These are phyloP conservation scores for Cyberlindnera maclurae DNA, from an alignment of 805 yeast species.

Conservation along the genomic window DNA sequence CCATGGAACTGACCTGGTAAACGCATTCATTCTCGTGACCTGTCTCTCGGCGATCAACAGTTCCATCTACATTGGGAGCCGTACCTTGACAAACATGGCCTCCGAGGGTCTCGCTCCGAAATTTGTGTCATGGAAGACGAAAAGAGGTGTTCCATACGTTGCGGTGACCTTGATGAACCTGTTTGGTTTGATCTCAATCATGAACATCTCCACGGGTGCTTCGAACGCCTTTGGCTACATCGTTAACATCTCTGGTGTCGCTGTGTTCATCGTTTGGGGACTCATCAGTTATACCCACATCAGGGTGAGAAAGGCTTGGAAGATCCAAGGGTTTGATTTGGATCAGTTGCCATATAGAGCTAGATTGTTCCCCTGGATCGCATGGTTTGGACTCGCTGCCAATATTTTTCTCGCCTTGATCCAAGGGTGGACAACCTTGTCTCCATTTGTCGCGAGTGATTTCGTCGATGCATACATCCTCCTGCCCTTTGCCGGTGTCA, in stretches of 20 bases:
- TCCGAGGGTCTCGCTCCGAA: conserved; percentile 54
- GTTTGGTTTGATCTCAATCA: conserved; percentile 57
- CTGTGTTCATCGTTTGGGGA: conserved; percentile 71
- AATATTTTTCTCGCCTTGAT: conserved; percentile 36
- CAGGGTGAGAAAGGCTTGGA: conserved; percentile 61
- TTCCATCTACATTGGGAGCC: conserved; percentile 60
- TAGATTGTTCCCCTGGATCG: conserved; percentile 38
- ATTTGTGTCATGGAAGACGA: conserved; percentile 42
- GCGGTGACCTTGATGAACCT: conserved; percentile 52
- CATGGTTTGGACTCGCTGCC: conserved; percentile 32
- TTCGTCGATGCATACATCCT: conserved; percentile 59
- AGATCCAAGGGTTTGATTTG: conserved; percentile 55
- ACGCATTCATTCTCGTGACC: conserved; percentile 61
- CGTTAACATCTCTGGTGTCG: conserved; percentile 64
- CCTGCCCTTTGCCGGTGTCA: conserved; percentile 47
- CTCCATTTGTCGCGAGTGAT: conserved; percentile 40
- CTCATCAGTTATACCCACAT: conserved; percentile 57
- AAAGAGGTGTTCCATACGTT: conserved; percentile 55
- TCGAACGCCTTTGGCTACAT: conserved; percentile 61
- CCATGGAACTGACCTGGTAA: conserved; percentile 59
- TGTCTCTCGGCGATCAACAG: conserved; percentile 66
- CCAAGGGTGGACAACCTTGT: conserved; percentile 45
- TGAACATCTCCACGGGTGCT: conserved; percentile 49
- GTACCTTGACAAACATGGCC: conserved; percentile 60
- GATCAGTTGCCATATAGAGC: conserved; percentile 68